Conservation (phyloP, 2,329 filamentous ascomycete genomes). For the Arthrobotrys entomopaga region DNA sequence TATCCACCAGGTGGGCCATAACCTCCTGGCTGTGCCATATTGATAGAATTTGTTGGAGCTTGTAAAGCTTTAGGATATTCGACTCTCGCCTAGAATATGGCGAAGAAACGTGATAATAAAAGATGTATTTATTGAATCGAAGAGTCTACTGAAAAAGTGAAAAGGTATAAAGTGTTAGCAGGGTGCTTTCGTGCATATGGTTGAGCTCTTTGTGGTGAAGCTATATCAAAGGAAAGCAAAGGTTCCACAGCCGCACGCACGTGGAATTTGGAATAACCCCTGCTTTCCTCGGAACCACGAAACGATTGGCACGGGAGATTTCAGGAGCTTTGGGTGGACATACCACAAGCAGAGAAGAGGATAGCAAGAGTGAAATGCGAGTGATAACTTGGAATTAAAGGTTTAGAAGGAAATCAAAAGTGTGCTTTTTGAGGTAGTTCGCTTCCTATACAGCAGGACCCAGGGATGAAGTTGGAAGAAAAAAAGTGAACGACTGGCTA, state of each 20-base stretch:
- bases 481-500: constrained; percentile 52
- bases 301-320: constrained; percentile 41
- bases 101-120: constrained; percentile 26
- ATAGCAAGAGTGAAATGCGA: constrained; percentile 10
- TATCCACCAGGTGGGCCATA: constrained; percentile 52
- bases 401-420: constrained; percentile 1
- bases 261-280: constrained; percentile 48
- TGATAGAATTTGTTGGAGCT: constrained; percentile 24
- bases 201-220: constrained; percentile 19
- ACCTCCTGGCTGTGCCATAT: constrained; percentile 55
- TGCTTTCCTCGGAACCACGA: constrained; percentile 52
- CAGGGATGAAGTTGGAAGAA: constrained; percentile 5
- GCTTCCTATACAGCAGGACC: constrained; percentile 38
- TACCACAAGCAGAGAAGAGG: constrained; percentile 33
- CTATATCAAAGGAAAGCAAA: constrained; percentile 4
- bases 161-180: constrained; percentile 8
- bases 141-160: constrained; percentile 28
- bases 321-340: constrained; percentile 30
- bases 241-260: constrained; percentile 41
- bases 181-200: background rate
- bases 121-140: constrained; percentile 5
- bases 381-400: background rate
- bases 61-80: constrained; percentile 42
- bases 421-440: constrained; percentile 10
- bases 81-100: constrained; percentile 27